Evolutionary conservation across 108 stramenopile species (phyloP).

Genomic region (Cyclotella choctawhatcheeana): DNA sequence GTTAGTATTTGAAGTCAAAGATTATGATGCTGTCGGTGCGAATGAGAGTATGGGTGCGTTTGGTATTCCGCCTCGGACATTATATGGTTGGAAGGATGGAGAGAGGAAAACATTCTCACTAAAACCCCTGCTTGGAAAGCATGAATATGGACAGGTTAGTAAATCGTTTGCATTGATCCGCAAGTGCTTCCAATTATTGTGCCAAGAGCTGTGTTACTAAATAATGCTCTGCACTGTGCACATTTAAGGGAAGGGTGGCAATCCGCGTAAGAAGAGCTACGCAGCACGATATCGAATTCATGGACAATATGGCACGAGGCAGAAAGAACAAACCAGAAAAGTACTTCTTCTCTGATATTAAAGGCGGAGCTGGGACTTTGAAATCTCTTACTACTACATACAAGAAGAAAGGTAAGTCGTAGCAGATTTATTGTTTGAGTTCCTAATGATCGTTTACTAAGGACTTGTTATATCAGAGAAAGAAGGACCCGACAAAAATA

Average conservation of each 20-base stretch:
- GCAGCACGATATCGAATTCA: conserved; percentile 69
- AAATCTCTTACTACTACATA: conserved; percentile 49
- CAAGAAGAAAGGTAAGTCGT: conserved; percentile 55
- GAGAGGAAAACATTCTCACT: conserved; percentile 61
- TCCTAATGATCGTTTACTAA: not conserved
- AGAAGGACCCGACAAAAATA: conserved; percentile 24
- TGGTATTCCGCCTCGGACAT: conserved; percentile 44
- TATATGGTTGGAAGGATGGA: conserved; percentile 70
- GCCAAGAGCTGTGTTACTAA: not conserved
- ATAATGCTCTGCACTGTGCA: not conserved
- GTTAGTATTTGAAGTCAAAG: conserved; percentile 67
- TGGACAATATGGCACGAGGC: conserved; percentile 48
- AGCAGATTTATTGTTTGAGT: too few species aligned
- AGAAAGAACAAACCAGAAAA: conserved; percentile 24
- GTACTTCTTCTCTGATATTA: conserved; percentile 14
- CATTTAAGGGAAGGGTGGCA: conserved; percentile 55
- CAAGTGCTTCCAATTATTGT: too few species aligned
- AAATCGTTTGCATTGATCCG: not conserved
- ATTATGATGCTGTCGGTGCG: conserved; percentile 62
- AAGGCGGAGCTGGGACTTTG: conserved; percentile 29
- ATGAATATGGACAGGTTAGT: conserved; percentile 28
- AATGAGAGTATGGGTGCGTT: conserved; percentile 66
- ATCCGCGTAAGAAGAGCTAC: conserved; percentile 77
- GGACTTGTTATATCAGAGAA: conserved; percentile 16
- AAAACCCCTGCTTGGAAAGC: conserved; percentile 32